These are phyloP conservation scores for Euphorbia schlechtendalii DNA, from an alignment of 441 rosid species.

Conservation along the genomic window DNA sequence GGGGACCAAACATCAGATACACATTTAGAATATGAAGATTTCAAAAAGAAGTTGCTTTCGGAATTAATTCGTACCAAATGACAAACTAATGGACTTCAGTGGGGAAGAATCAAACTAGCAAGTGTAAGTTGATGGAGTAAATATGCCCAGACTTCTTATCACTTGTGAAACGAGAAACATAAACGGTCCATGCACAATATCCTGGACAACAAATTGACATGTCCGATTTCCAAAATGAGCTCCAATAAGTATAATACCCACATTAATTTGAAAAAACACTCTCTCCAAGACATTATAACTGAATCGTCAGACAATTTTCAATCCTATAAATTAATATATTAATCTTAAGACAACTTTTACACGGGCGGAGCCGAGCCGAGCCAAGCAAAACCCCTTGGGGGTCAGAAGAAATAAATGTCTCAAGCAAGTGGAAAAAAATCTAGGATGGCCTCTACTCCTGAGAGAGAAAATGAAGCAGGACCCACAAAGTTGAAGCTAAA, in stretches of 20 bases:
- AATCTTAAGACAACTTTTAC: too few species aligned
- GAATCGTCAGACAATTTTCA: background rate
- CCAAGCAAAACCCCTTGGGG: background rate
- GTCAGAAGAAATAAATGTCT: conserved; percentile 1
- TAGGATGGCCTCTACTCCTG: background rate
- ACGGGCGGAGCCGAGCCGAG: too few species aligned
- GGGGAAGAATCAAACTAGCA: background rate
- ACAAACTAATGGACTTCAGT: conserved; percentile 5
- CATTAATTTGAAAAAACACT: background rate
- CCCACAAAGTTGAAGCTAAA: background rate
- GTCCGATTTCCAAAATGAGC: background rate
- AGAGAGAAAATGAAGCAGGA: background rate
- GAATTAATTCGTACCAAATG: background rate
- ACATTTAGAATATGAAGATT: background rate
- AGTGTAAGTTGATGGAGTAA: background rate
- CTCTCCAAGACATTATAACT: background rate
- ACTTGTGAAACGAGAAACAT: background rate
- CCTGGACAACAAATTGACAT: background rate
- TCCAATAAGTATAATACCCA: too few species aligned
- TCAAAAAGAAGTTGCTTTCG: background rate
- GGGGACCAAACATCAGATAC: too few species aligned
- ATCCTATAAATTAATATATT: background rate
- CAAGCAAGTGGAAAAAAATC: background rate
- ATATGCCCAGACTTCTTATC: background rate
- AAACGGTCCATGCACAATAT: background rate